Base-by-base conservation (phyloP, 208 protist species). In the Endotrypanum monterogeii region DNA sequence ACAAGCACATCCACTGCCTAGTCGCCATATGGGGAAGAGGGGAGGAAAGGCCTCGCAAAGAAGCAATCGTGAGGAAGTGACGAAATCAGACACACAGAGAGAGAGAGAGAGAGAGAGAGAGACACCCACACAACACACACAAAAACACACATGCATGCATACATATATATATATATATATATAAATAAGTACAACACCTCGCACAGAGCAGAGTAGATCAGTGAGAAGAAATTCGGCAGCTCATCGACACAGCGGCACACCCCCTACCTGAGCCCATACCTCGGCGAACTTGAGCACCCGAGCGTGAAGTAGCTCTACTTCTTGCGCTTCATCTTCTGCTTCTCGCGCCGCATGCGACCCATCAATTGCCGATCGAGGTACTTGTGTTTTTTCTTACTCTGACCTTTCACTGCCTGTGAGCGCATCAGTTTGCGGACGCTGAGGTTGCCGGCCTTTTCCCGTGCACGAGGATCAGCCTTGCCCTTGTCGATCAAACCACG, bases 361-460 rank as follows among this genome's bases (percentile, higher is more conserved):
- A 94, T 93, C 62, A 81, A 71, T 71, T 90, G 92, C 32, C 78
- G 56, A 73, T 97, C 92, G 25, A 95, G 73, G 67, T 87, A 89
- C 83, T 93, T 92, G 67, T 91, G 83, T 82, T 94, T 92, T 82
- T 95, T 95, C 71, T 93, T 93, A 2, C 74, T 76, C 55, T 82
- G 61, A 1, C 92, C 88, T 68, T 97, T 97, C 39, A 97, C 78
- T 56, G 80, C 88, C 80, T 94, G 89, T 46, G 93, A 89, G 25
- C 94, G 91, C 94, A 98, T 96, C 30, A 98, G 80, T 78, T 86
- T 95, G 18, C 94, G 89, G 58, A 98, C 89, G 50, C 82, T 90
- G 35, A 95, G 81, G 55, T 83, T 78, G 50, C 77, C 80, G 12
- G 88, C 88, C 85, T 95, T 98, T 79, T 96, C 92, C 28, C 91